Base-by-base conservation (phyloP, 768 basidiomycete species). In the Auriscalpium orientale region DNA sequence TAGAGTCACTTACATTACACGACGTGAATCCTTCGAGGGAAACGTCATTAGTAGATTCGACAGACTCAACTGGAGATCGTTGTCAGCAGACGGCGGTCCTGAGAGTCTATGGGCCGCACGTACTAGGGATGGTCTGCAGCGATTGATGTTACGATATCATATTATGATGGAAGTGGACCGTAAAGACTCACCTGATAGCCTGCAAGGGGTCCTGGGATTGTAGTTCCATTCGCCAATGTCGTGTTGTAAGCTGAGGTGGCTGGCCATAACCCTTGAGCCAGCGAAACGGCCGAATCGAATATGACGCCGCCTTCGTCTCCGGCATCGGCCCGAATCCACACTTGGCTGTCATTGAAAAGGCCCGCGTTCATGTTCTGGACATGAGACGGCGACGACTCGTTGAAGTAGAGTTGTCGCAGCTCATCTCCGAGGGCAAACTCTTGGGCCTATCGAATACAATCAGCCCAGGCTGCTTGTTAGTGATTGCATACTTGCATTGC, bases 251-350 rank as follows among this genome's bases (percentile, higher is more conserved):
- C 61, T 13, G 60, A 28, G 5, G 75, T 79, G 2, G 72, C 68
- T 2, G 86, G 87, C 71, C 78, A 85, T 46, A 90, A 65, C 12
- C 87, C 88, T 66, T 90, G 89, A 10, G 84, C 68, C 51, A 89
- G 68, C 0, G 88, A 84, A 22, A 79, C 70, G 10, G 86, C 83
- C 5, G 84, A 83, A 62, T 87, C 81, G 58, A 76, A 75, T 45
- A 84, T 82, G n/a, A 85, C 83, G 37, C 75, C 79, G 16, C 77
- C 79, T 69, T 90, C 87, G 16, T 81, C 85, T 7, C 84, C 84
- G 28, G 78, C 80, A 67, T 89, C 87, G 1, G 88, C 87, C 16
- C 77, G 79, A 51, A 83, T 75, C 36, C 66, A 64, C 56, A 79
- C 70, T 63, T 78, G 73, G 51, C 63, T 66, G 49, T 70, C 67